Evolutionary conservation across 2,329 filamentous ascomycete species (phyloP).

Genomic region (Tolypocladium tundrense): DNA sequence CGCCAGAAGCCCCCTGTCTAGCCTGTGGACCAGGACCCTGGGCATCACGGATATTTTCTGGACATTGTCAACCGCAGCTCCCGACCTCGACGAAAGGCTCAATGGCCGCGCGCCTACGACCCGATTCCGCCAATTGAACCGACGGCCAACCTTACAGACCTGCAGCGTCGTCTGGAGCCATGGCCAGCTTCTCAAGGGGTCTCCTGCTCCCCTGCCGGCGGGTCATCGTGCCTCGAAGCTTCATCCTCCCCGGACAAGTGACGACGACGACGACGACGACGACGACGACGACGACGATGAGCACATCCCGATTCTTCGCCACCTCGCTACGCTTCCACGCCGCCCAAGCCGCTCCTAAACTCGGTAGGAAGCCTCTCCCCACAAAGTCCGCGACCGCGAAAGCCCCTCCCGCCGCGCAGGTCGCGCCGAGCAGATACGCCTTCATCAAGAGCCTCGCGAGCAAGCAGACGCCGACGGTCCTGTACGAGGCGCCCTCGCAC

Average conservation of each 20-base stretch:
- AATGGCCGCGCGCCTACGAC: background rate
- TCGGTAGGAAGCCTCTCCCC: constrained; percentile 5
- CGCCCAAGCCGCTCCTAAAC: constrained; percentile 8
- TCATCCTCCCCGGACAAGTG: constrained; percentile 10
- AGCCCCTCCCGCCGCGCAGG: background rate
- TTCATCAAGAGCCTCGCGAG: constrained; percentile 47
- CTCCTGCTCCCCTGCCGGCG: constrained; percentile 17
- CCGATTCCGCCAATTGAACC: background rate
- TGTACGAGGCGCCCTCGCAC: constrained; percentile 58
- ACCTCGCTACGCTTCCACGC: constrained; percentile 14
- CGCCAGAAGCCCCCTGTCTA: background rate
- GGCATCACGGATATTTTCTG: background rate
- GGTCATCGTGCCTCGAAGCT: constrained; percentile 8
- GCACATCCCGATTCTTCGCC: constrained; percentile 17
- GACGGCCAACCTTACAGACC: background rate
- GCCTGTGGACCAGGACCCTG: background rate
- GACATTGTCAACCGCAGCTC: background rate
- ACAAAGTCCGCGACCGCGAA: constrained; percentile 2
- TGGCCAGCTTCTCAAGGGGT: constrained; percentile 22
- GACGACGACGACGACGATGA: constrained; percentile 5
- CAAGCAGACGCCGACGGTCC: constrained; percentile 42
- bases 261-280: constrained; percentile 3
- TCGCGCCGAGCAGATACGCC: constrained; percentile 23
- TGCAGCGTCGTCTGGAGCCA: constrained; percentile 3
- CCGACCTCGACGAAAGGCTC: background rate